Conservation (phyloP, 192 early-diverging fungal species). For the Coemansia erecta region DNA sequence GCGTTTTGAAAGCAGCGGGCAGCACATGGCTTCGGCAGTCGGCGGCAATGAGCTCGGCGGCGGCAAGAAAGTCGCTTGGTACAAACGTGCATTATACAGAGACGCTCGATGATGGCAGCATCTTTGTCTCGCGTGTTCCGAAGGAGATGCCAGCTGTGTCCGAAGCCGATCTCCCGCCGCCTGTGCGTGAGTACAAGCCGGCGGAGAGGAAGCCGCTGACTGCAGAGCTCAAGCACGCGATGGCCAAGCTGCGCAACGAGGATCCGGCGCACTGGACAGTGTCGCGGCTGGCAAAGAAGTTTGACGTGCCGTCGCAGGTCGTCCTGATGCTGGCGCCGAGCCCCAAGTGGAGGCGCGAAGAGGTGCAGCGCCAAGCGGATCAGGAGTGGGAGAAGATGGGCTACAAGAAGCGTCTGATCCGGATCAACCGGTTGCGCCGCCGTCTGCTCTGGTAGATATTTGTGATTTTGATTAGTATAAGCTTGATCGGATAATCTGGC, state of each 20-base stretch:
- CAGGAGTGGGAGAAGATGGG: slow-evolving; percentile 46
- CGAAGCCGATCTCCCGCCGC: slow-evolving; percentile 52
- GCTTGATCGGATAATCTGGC: too few relatives aligned
- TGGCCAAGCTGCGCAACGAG: slow-evolving; percentile 43
- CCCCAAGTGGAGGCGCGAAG: slow-evolving; percentile 43
- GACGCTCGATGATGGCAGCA: slow-evolving; percentile 50
- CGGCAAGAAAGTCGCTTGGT: slow-evolving; percentile 42
- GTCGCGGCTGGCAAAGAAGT: slow-evolving; percentile 50
- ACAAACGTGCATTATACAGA: slow-evolving; percentile 49
- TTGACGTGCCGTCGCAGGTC: slow-evolving; percentile 31
- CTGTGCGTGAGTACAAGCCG: slow-evolving; percentile 18
- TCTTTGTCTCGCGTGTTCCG: slow-evolving; percentile 52
- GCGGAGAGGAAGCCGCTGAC: slow-evolving; percentile 24
- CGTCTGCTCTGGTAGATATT: slow-evolving; percentile 42
- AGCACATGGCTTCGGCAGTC: slow-evolving; percentile 15
- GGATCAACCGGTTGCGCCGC: slow-evolving; percentile 51
- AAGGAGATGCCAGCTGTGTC: slow-evolving; percentile 29
- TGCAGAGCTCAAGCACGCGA: slow-evolving; percentile 23
- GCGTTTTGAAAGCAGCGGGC: slow-evolving; percentile 4
- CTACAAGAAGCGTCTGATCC: slow-evolving; percentile 50
- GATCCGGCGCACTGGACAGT: slow-evolving; percentile 53
- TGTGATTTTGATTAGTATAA: neutral
- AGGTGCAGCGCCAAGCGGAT: slow-evolving; percentile 42
- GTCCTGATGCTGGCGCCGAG: slow-evolving; percentile 35
- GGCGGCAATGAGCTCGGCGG: slow-evolving; percentile 39